These are phyloP conservation scores for Zalerion maritima DNA, from an alignment of 495 filamentous ascomycete genomes.

Conservation along the genomic window DNA sequence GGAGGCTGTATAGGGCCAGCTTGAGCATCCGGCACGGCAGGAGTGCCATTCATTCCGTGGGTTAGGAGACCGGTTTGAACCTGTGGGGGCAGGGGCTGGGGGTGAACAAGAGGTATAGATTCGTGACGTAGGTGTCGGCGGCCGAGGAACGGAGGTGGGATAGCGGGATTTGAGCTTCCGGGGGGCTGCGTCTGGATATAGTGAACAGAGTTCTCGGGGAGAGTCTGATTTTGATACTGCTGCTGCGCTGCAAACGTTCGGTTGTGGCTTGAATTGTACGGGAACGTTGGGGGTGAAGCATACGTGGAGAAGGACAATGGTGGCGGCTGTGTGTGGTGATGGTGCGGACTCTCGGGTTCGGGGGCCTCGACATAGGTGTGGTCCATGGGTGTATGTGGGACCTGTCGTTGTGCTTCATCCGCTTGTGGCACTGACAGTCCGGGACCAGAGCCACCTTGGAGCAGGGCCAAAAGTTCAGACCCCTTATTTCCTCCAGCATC, in stretches of 20 bases:
- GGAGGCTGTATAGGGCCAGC: no score
- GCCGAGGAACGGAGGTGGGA: constrained; percentile 4
- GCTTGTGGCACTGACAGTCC: constrained; percentile 7
- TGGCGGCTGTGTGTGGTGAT: constrained; percentile 22
- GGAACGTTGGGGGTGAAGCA: constrained; percentile 29
- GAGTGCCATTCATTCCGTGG: constrained; percentile 9
- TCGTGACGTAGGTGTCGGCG: constrained; percentile 9
- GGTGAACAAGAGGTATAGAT: constrained; percentile 33
- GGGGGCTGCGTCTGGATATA: no score
- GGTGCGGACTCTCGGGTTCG: constrained; percentile 23
- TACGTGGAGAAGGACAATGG: constrained; percentile 20
- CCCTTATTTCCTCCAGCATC: constrained; percentile 16
- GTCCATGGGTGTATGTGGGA: constrained; percentile 26
- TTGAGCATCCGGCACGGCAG: constrained; percentile 8
- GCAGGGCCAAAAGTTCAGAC: constrained; percentile 18
- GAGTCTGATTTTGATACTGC: neutral
- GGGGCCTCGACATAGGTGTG: constrained; percentile 21
- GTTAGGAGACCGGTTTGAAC: constrained; percentile 29
- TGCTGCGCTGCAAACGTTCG: constrained; percentile 4
- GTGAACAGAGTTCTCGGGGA: constrained; percentile 6
- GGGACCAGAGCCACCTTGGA: constrained; percentile 13
- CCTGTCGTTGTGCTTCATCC: constrained; percentile 2
- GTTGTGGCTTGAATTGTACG: constrained; percentile 20
- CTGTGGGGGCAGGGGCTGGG: constrained; percentile 38
- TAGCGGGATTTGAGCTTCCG: no score